Base-by-base conservation (phyloP, 176 grass and related monocot species). In the Elaeis guineensis region DNA sequence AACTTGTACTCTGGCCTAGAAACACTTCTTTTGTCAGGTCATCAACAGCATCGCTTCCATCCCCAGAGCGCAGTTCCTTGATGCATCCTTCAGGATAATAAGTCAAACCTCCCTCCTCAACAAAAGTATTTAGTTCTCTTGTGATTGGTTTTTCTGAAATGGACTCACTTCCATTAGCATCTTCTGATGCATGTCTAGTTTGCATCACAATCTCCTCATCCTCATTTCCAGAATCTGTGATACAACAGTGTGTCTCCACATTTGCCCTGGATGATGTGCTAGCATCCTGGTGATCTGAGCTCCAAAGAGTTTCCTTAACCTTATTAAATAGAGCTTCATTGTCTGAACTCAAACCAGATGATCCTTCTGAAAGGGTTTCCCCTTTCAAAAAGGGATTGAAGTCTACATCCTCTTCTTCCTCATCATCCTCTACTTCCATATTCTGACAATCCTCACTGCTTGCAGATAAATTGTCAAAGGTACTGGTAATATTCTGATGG, bases 321-420 rank as follows among this genome's bases (percentile, higher is more conserved):
- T 53, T 72, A 79, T 67, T 51, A 51, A 58, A 59, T 44, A 51
- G 64, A 0, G 64, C 77, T 63, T 90, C 82, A n/a, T 69, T 79
- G 52, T 91, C 87, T 0, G 84, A 97, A 25, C 87, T 97, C 22
- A 97, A 73, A 54, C 87, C 83, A 49, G 87, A 91, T 5, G 87
- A 96, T 22, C 75, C 82, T 59, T 83, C 81, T n/a, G 93, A 97
- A 5, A 62, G 76, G 25, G 84, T 75, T 26, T 78, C 84, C 55
- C 90, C 81, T 56, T 78, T 85, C 54, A 80, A 66, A 51, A 88
- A 85, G 51, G 84, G 93, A 64, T 75, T 75, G 64, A 91, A 91
- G 75, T 91, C 93, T 49, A 97, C 62, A 67, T 91, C 93, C 65
- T 97, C 87, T 1, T 91, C 92, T 52, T 97, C 84, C 55, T 87